Conservation (phyloP, 2,329 filamentous ascomycete genomes). For the Pezicula neosporulosa region DNA sequence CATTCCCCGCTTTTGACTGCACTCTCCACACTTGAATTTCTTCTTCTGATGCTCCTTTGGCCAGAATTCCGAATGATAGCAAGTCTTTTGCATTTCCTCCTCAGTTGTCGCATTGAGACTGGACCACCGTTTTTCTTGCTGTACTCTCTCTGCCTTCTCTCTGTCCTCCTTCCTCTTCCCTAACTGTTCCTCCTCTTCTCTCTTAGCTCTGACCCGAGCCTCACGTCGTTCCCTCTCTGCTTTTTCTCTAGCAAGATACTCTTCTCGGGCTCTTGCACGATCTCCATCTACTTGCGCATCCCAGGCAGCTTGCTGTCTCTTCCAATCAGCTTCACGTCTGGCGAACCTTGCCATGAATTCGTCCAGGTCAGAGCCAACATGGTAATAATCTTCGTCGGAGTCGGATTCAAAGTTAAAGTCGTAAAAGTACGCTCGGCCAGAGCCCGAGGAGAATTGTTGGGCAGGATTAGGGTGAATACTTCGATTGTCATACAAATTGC, state of each 20-base stretch:
- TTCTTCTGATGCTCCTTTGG: slow-evolving; percentile 10
- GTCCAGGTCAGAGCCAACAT: not conserved
- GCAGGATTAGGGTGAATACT: too few relatives aligned
- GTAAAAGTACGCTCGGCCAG: not conserved
- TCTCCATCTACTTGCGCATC: too few relatives aligned
- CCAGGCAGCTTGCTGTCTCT: too few relatives aligned
- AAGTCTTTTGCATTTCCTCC: slow-evolving; percentile 10
- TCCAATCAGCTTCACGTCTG: too few relatives aligned
- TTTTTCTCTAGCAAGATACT: not conserved
- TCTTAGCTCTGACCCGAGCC: not conserved
- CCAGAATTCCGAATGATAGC: slow-evolving; percentile 15
- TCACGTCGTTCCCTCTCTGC: not conserved
- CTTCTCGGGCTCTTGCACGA: too few relatives aligned
- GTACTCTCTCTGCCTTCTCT: not conserved
- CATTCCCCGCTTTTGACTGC: slow-evolving; percentile 13
- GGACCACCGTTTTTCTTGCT: slow-evolving; percentile 6
- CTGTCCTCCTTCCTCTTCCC: slow-evolving; percentile 1
- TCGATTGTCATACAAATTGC: slow-evolving; percentile 6
- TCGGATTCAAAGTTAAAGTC: not conserved
- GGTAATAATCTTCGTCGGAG: not conserved
- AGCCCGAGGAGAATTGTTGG: too few relatives aligned
- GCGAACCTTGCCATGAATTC: too few relatives aligned
- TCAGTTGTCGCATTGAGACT: slow-evolving; percentile 3
- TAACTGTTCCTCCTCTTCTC: not conserved
- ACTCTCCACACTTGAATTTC: slow-evolving; percentile 16